Evolutionary conservation across 345 rosid genomes (phyloP), one percentile per base, ranked within the genome.

Genomic region (Eucalyptus curtisii): DNA sequence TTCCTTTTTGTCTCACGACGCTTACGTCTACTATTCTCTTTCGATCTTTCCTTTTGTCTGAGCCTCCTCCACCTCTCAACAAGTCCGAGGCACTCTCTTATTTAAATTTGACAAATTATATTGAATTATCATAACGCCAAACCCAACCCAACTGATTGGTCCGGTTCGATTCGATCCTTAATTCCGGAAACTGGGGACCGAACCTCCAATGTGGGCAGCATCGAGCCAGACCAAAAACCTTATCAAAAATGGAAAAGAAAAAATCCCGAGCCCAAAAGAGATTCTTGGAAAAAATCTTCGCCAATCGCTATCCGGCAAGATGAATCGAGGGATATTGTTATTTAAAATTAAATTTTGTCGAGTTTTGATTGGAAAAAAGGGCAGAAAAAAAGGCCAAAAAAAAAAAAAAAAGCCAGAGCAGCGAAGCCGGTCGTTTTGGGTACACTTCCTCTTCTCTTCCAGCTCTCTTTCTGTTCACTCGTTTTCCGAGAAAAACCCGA

Each of bases 1-100:
- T 52, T 52, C 5, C 10, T 0, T 52, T 52, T 52, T 52, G 24
- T 52, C 25, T 2, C 10, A 19, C 5, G 0, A 20, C 0, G 10
- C 25, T 52, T 52, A 52, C 25, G 25, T 52, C 24, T 52, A 52
- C 57, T 9, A 19, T 52, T 52, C 57, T 7, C 5, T 52, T 52
- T 52, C 57, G 2, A 52, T 52, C 57, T 19, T 52, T 52, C 20
- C 24, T 19, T 52, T 52, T 52, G 57, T 52, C 57, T 0, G 4
- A 7, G 4, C 4, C 25, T 52, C 25, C 25, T 52, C 5, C 25
- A 8, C 57, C 25, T 52, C 57, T 19, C 10, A 52, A 52, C 5
- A 19, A 52, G 25, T 52, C 25, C 57, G 25, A 52, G 25, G 25
- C 2, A 20, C 10, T 52, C 57, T 19, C 9, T 52, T 52, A 52